Percentiles rank a stretch among this genome's conserved stretches.
Evolutionary conservation across 2,329 filamentous ascomycete genomes (phyloP).

Genomic region (Fusarium sp.): DNA sequence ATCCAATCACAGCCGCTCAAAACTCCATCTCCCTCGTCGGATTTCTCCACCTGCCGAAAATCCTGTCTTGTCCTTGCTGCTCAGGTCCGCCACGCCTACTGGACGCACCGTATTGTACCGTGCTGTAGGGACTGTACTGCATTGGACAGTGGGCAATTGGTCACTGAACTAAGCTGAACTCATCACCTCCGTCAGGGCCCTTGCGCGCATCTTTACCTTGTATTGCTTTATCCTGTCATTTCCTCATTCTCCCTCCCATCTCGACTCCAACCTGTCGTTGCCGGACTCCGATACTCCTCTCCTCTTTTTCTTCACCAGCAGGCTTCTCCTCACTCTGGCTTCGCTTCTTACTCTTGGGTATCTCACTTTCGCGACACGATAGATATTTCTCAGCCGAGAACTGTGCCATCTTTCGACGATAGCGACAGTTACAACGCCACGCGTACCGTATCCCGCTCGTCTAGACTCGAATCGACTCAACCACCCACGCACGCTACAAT

Average conservation of each 20-base stretch:
- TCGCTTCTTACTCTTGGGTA: neutral
- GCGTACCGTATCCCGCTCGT: slow-evolving; percentile 24
- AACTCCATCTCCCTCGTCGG: neutral
- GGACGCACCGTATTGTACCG: neutral
- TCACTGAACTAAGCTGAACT: neutral
- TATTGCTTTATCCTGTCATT: slow-evolving; percentile 24
- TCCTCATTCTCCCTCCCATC: slow-evolving; percentile 5
- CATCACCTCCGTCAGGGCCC: slow-evolving; percentile 6
- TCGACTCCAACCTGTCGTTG: slow-evolving; percentile 31
- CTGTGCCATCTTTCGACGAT: slow-evolving; percentile 10
- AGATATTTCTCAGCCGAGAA: neutral
- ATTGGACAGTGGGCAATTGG: neutral
- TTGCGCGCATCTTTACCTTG: slow-evolving; percentile 19
- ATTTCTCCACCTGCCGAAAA: slow-evolving; percentile 32
- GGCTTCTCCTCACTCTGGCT: slow-evolving; percentile 1
- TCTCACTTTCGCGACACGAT: slow-evolving; percentile 16
- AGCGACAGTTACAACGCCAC: slow-evolving; percentile 37
- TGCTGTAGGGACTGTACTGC: neutral
- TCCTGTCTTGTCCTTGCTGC: slow-evolving; percentile 29
- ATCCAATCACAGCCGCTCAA: slow-evolving; percentile 16
- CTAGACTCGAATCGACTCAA: slow-evolving; percentile 21
- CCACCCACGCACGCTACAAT: slow-evolving; percentile 24
- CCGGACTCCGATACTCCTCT: slow-evolving; percentile 33
- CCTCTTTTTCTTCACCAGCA: neutral
- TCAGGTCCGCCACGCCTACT: neutral